Conservation (phyloP, 1,139 yeast species). For the Yamadazyma blattariae region DNA sequence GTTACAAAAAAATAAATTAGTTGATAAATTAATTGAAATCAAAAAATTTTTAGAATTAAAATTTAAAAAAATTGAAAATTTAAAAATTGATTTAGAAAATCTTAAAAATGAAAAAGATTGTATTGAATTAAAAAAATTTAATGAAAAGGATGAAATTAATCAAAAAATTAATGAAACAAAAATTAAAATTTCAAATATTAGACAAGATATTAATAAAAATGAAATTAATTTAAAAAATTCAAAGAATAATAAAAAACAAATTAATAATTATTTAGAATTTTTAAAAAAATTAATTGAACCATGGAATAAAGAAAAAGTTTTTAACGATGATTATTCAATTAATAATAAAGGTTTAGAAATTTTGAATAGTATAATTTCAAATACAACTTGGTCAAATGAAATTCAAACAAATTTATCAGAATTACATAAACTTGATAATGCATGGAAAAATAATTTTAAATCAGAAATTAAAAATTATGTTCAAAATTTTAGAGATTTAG, state of each 20-base stretch:
- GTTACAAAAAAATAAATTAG: conserved; percentile 30
- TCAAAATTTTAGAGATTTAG: conserved; percentile 28
- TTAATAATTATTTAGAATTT: conserved; percentile 15
- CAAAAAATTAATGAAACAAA: conserved; percentile 14
- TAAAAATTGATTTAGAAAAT: conserved; percentile 22
- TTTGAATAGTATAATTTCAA: conserved; percentile 15
- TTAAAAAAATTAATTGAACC: conserved; percentile 29
- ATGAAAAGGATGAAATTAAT: conserved; percentile 20
- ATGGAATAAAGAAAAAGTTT: conserved; percentile 9
- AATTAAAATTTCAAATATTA: conserved; percentile 13
- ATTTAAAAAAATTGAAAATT: conserved; percentile 14
- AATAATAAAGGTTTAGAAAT: conserved; percentile 26
- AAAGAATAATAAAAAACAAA: conserved; percentile 25
- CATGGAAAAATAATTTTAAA: conserved; percentile 34
- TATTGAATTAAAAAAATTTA: conserved; percentile 18
- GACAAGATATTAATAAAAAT: conserved; percentile 19
- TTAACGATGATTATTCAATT: conserved; percentile 33
- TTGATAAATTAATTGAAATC: conserved; percentile 16
- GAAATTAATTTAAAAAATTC: conserved; percentile 25
- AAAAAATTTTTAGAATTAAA: conserved; percentile 3
- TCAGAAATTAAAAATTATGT: conserved; percentile 33
- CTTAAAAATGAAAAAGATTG: conserved; percentile 24
- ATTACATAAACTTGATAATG: conserved; percentile 20
- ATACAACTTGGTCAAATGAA: conserved; percentile 30
- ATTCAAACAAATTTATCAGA: conserved; percentile 30